Evolutionary conservation across 164 flowering plant genomes (phyloP).

Genomic region (Chimonanthus praecox): DNA sequence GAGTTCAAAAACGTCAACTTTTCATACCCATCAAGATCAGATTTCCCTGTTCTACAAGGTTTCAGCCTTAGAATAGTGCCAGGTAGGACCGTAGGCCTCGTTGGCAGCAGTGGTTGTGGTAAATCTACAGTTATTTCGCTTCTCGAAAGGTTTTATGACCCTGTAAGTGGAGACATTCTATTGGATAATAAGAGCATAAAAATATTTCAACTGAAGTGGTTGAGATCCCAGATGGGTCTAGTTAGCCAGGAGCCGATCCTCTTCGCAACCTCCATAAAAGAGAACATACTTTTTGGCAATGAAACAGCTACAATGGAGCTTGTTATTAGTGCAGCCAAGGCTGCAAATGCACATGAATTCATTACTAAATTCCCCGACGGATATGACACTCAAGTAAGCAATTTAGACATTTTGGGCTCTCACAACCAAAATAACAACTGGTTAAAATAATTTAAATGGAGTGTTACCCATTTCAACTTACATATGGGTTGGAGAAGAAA

Average conservation of each 20-base stretch:
- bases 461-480: neutral
- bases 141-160: conserved; percentile 54
- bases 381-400: conserved; percentile 45
- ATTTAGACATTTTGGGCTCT: neutral
- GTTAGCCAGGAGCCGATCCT: conserved; percentile 55
- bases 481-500: neutral
- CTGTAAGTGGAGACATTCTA: conserved; percentile 38
- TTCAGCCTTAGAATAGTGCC: conserved; percentile 31
- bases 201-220: conserved; percentile 40
- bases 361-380: conserved; percentile 45
- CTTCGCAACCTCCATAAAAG: conserved; percentile 41
- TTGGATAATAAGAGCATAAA: conserved; percentile 38
- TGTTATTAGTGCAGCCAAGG: conserved; percentile 33
- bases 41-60: conserved; percentile 29
- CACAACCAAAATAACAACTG: neutral
- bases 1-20: conserved; percentile 40
- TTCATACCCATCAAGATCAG: conserved; percentile 49
- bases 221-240: conserved; percentile 41
- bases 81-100: conserved; percentile 43
- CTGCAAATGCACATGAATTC: conserved; percentile 53
- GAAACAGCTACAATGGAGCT: conserved; percentile 44
- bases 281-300: conserved; percentile 41
- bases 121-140: conserved; percentile 46
- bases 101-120: conserved; percentile 59
- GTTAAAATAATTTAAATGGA: neutral